Evolutionary conservation across 495 filamentous ascomycete species (phyloP), one percentile per base, ranked within the genome.

Genomic region (Talaromyces ruber): DNA sequence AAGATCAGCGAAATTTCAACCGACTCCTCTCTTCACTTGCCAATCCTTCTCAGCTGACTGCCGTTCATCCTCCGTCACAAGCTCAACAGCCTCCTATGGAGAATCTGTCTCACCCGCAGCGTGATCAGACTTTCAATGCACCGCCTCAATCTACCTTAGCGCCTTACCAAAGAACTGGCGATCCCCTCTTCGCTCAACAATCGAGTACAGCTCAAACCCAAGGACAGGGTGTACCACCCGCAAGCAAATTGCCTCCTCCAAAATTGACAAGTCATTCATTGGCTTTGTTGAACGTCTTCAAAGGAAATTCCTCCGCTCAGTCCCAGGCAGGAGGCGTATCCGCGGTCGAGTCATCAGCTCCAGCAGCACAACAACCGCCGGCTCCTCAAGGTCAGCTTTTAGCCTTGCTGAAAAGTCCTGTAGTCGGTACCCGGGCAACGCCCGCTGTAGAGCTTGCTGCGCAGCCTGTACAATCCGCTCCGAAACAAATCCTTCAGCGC

Each of bases 271-370:
- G 75, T 43, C 88, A 91, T 68, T 83, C 85, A 4, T 73, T 85
- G 58, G 79, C 84, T 28, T 69, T 91, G 6, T 71, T 91, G 51
- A 86, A 81, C 67, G 78, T 85, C 2, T 88, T 91, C 71, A 91
- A 87, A 69, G 71, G 69, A 50, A 71, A 74, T 4, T 65, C 71
- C 30, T 61, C 71, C 21, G 71, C 68, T 11, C 61, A 52, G 16
- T 25, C 70, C 12, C 63, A 69, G 29, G 70, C 78, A 47, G 69
- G 68, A 6, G 64, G 69, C 53, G 67, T 70, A 6, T 63, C 74
- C 21, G 59, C 68, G 43, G 59, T 71, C 30, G 54, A 64, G 32
- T 62, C 70, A 18, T 64, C 56, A 2, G 59, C 63, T 18, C 45
- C 63, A 2, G 59, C 65, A 24, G 47, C 45, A 26, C 71, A 67